phyloP scores from a whole-genome alignment of 129 eudicot genomes.

The Chrysanthemum makinoi region DNA sequence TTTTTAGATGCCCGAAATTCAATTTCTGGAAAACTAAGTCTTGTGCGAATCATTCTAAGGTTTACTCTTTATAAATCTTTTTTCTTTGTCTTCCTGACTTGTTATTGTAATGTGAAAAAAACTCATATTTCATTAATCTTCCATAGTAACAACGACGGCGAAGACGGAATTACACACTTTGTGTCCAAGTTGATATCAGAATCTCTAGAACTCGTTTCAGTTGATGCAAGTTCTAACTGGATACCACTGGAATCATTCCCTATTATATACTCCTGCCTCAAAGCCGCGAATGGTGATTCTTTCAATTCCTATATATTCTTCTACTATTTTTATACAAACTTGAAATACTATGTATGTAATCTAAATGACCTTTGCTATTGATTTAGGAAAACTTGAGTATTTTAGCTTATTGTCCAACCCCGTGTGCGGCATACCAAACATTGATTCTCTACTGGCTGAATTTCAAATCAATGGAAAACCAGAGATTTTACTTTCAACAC shows the following conservation, averaged over 20 bases:
- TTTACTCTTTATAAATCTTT: conserved; percentile 6
- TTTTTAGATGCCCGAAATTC: conserved; percentile 45
- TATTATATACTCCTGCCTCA: conserved; percentile 42
- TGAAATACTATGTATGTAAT: background rate
- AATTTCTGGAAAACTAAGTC: conserved; percentile 37
- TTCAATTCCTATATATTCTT: background rate
- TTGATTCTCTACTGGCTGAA: conserved; percentile 40
- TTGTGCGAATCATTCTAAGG: conserved; percentile 67
- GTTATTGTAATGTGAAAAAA: background rate
- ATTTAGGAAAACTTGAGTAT: conserved; percentile 44
- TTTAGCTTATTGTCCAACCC: conserved; percentile 56
- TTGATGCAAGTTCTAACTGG: conserved; percentile 59
- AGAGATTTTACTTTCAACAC: conserved; percentile 26
- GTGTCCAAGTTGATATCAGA: conserved; percentile 45
- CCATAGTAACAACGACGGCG: conserved; percentile 63
- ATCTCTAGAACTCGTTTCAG: conserved; percentile 53
- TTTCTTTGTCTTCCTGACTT: background rate
- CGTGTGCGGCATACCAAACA: conserved; percentile 27
- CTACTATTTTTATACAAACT: background rate
- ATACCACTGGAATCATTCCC: conserved; percentile 64
- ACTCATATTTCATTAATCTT: conserved; percentile 23
- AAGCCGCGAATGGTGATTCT: conserved; percentile 50
- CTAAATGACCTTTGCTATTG: conserved; percentile 18
- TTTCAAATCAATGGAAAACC: conserved; percentile 42
- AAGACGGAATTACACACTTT: conserved; percentile 50